Evolutionary conservation across 1,284 basidiomycete genomes (phyloP), one percentile per base, ranked within the genome.

Genomic region (Boletus albobrunnescens): DNA sequence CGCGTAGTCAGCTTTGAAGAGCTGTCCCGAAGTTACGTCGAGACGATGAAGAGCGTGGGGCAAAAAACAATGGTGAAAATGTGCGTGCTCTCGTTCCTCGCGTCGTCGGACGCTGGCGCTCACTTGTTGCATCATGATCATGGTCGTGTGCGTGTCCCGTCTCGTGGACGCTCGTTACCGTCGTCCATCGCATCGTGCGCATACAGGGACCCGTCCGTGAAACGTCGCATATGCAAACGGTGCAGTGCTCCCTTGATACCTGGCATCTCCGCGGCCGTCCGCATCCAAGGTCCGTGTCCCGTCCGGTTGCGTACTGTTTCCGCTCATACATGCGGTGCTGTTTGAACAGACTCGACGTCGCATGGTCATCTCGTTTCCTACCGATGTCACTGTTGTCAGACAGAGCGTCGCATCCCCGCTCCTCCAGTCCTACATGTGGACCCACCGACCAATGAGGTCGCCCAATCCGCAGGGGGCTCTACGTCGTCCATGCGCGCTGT

Each of bases 61-160:
- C 78, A 81, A 63, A 88, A 84, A 63, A 81, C 85, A 0, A 85
- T 80, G 33, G 79, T 87, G 22, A 82, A 79, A 60, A 81, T 91
- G 89, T 89, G 44, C 27, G 79, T 46, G 31, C 32, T 33, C 11
- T 19, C n/a, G 30, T 14, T 3, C 7, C n/a, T 14, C n/a, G 14
- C 6, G 14, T 31, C 9, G n/a, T 31, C 12, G 11, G 12, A 26
- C 26, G 26, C 12, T 12, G 26, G 26, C n/a, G n/a, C n/a, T n/a
- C n/a, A n/a, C n/a, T n/a, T n/a, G n/a, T n/a, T n/a, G n/a, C n/a
- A n/a, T n/a, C n/a, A n/a, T n/a, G n/a, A n/a, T n/a, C n/a, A n/a
- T n/a, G n/a, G n/a, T n/a, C n/a, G 14, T n/a, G 28, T 6, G 28
- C 14, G 17, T 33, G 4, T 16, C 13, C 13, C 17, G 9, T 8